Evolutionary conservation across 2,329 filamentous ascomycete genomes (phyloP), one percentile per base, ranked within the genome.

Genomic region (Fusarium odoratissimum): DNA sequence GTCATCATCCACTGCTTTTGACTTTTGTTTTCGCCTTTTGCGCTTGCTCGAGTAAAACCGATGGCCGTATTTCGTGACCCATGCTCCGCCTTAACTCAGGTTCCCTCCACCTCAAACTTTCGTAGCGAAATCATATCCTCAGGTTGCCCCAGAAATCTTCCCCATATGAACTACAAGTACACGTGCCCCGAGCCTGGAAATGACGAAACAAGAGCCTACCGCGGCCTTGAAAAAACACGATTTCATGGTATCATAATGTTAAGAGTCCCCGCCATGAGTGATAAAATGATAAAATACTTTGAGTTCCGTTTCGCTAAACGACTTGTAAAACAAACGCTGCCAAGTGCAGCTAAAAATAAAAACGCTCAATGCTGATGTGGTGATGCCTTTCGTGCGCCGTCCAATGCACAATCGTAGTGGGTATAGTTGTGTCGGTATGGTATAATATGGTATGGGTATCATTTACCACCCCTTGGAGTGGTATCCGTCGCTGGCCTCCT

Each of bases 401-500:
- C 66, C 65, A 70, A 78, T 78, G 71, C 79, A 79, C 77, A 79
- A 51, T 73, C 55, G 70, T 69, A 60, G 55, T 68, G 67, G 63
- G 70, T 74, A 75, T 76, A 72, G 67, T 67, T 69, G 63, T 75
- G 58, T 70, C 38, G 14, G 33, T 68, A 58, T 55, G 48, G n/a
- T 67, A 42, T 48, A 44, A 49, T 60, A 52, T 67, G 59, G 61
- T 74, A 57, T 76, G 68, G 57, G 66, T 66, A 54, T 71, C 71
- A 54, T 74, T 79, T 76, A 84, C 83, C 83, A 84, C 42, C 83
- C 83, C 77, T 84, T 84, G 66, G 82, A 83, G 76, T 84, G 82
- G 72, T 84, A 84, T 66, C 82, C 82, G 62, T 84, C 82, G 65
- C 86, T 84, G n/a, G 93, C 90, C 48, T 94, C 94, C 80, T 92